phyloP scores from a whole-genome alignment of 257 asterid species.

The Solanum appendiculatum region DNA sequence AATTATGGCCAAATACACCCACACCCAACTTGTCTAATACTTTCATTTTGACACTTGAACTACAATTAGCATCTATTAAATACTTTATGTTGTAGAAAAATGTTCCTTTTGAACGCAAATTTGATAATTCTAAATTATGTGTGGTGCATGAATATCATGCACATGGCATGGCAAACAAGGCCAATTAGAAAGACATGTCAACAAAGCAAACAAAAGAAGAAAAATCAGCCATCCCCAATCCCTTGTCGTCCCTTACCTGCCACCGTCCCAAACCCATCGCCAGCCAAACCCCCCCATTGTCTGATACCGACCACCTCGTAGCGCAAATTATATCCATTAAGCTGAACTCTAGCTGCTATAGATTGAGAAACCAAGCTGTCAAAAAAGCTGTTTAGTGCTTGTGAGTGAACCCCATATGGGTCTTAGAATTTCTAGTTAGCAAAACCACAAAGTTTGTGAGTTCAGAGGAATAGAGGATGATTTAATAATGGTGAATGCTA shows the following conservation, averaged over 20 bases:
- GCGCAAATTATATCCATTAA: slow-evolving; percentile 47
- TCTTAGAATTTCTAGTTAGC: slow-evolving; percentile 55
- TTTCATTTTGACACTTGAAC: neutral
- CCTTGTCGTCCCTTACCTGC: neutral
- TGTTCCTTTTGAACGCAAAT: neutral
- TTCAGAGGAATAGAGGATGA: slow-evolving; percentile 19
- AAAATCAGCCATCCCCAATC: neutral
- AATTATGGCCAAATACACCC: neutral
- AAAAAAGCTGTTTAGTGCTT: slow-evolving; percentile 28
- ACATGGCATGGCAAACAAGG: neutral
- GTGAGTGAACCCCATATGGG: slow-evolving; percentile 25
- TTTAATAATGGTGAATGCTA: neutral
- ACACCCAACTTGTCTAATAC: neutral
- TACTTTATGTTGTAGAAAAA: neutral
- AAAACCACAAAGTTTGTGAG: slow-evolving; percentile 60
- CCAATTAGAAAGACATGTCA: neutral
- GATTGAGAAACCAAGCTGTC: slow-evolving; percentile 39
- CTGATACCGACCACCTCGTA: slow-evolving; percentile 43
- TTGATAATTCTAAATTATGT: neutral
- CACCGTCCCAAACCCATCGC: neutral
- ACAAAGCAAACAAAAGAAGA: neutral
- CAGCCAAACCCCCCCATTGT: slow-evolving; percentile 4
- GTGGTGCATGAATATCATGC: neutral
- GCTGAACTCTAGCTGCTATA: slow-evolving; percentile 54
- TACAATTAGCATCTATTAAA: neutral